phyloP scores from a whole-genome alignment of 176 grass and related monocot species.

The Juncus inflexus region DNA sequence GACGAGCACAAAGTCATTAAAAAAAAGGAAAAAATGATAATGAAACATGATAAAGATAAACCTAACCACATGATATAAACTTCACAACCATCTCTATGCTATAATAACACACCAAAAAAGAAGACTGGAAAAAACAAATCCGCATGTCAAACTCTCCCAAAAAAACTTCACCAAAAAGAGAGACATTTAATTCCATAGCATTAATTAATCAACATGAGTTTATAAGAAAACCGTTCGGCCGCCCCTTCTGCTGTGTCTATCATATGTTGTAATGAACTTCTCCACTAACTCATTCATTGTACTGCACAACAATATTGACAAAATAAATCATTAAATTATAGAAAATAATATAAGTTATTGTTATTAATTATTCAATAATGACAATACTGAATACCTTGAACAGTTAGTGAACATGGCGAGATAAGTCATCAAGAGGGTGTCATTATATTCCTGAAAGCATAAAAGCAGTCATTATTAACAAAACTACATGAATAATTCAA shows the following conservation, averaged over 20 bases:
- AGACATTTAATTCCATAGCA: not conserved
- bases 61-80: slow-evolving; percentile 16
- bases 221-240: slow-evolving; percentile 83
- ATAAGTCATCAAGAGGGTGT: slow-evolving; percentile 96
- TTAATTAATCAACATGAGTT: slow-evolving; percentile 5
- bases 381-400: slow-evolving; percentile 48
- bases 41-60: slow-evolving; percentile 2
- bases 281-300: slow-evolving; percentile 94
- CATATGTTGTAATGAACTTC: slow-evolving; percentile 79
- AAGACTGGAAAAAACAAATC: slow-evolving; percentile 1
- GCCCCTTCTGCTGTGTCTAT: slow-evolving; percentile 72
- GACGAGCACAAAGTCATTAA: no score
- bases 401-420: slow-evolving; percentile 96
- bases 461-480: slow-evolving; percentile 12
- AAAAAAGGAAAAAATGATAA: not conserved
- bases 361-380: slow-evolving; percentile 7
- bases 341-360: slow-evolving; percentile 7
- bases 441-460: slow-evolving; percentile 84
- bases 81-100: slow-evolving; percentile 18
- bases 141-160: slow-evolving; percentile 7
- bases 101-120: not conserved
- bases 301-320: slow-evolving; percentile 41
- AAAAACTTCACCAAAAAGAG: slow-evolving; percentile 24
- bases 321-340: slow-evolving; percentile 8
- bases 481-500: slow-evolving; percentile 1